phyloP scores from a whole-genome alignment of 805 yeast species.

The Diddensiella caesifluorescens region DNA sequence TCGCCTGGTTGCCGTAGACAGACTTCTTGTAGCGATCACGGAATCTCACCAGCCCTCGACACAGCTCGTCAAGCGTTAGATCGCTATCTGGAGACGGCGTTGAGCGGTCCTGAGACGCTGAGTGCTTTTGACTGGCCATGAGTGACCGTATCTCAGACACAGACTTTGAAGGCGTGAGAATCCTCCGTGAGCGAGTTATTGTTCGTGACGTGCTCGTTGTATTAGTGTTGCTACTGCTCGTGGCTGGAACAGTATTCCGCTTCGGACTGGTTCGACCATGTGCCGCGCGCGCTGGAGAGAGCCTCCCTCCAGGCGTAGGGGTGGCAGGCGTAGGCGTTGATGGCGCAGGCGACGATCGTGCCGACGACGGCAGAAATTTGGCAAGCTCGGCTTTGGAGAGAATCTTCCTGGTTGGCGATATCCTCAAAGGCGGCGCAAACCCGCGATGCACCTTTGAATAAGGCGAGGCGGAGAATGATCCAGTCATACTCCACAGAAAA shows the following conservation, averaged over 20 bases:
- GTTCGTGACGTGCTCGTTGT: conserved; percentile 3
- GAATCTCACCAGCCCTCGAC: conserved; percentile 8
- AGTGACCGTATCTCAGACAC: conserved; percentile 9
- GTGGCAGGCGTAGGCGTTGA: conserved; percentile 2
- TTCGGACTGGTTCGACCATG: neutral
- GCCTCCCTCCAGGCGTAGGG: neutral
- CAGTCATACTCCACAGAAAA: conserved; percentile 21
- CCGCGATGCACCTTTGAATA: too few relatives aligned
- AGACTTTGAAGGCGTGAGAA: conserved; percentile 12
- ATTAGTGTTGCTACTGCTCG: neutral
- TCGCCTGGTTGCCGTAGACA: conserved; percentile 8
- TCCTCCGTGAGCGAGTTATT: conserved; percentile 2
- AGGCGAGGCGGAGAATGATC: conserved; percentile 6
- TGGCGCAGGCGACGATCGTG: conserved; percentile 2
- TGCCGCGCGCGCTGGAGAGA: conserved; percentile 4
- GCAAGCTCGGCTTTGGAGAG: conserved; percentile 22
- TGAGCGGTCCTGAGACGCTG: conserved; percentile 4
- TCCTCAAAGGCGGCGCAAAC: neutral
- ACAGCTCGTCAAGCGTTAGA: conserved; percentile 9
- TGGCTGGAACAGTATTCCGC: neutral
- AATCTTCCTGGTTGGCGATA: conserved; percentile 20
- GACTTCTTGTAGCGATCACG: conserved; percentile 11
- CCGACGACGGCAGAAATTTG: conserved; percentile 14
- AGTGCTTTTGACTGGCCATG: neutral
- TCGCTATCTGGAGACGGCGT: conserved; percentile 4